Percentiles rank a stretch among this genome's conserved stretches.
phyloP scores from a whole-genome alignment of 2,329 filamentous ascomycete genomes.

The Neoarthrinium moseri region DNA sequence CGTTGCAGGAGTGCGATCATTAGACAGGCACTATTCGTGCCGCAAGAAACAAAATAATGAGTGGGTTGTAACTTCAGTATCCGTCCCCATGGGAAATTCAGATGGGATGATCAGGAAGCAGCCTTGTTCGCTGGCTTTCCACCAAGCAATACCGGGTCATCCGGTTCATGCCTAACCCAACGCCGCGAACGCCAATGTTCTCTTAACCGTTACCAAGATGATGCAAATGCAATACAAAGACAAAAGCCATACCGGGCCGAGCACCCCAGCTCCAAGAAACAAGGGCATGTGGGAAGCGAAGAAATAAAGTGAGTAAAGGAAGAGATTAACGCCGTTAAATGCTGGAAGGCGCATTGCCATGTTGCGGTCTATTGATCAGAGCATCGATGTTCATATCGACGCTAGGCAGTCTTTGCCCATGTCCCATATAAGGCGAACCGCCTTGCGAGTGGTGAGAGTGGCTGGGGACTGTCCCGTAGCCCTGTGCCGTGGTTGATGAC shows the following conservation, averaged over 20 bases:
- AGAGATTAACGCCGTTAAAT: slow-evolving; percentile 22
- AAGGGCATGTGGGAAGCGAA: slow-evolving; percentile 9
- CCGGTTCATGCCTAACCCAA: too few relatives aligned
- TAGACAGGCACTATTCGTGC: too few relatives aligned
- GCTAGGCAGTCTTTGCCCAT: slow-evolving; percentile 48
- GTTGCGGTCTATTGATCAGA: slow-evolving; percentile 52
- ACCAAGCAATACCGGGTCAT: too few relatives aligned
- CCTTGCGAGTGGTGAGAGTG: slow-evolving; percentile 33
- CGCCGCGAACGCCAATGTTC: not conserved
- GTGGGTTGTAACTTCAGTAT: too few relatives aligned
- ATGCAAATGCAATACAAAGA: not conserved
- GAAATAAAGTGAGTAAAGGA: slow-evolving; percentile 2
- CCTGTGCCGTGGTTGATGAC: slow-evolving; percentile 41
- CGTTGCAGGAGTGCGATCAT: too few relatives aligned
- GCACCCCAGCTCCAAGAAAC: not conserved
- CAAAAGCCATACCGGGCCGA: not conserved
- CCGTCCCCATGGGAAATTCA: too few relatives aligned
- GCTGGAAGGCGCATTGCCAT: slow-evolving; percentile 15
- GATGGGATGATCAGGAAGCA: too few relatives aligned
- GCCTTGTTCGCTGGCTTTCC: too few relatives aligned
- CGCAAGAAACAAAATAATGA: too few relatives aligned
- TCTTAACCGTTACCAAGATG: not conserved
- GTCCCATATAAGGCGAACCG: slow-evolving; percentile 46
- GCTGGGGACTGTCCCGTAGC: slow-evolving; percentile 29
- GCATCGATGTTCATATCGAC: slow-evolving; percentile 62